Evolutionary conservation across 345 rosid genomes (phyloP).

Genomic region (Gossypium rotundifolium): DNA sequence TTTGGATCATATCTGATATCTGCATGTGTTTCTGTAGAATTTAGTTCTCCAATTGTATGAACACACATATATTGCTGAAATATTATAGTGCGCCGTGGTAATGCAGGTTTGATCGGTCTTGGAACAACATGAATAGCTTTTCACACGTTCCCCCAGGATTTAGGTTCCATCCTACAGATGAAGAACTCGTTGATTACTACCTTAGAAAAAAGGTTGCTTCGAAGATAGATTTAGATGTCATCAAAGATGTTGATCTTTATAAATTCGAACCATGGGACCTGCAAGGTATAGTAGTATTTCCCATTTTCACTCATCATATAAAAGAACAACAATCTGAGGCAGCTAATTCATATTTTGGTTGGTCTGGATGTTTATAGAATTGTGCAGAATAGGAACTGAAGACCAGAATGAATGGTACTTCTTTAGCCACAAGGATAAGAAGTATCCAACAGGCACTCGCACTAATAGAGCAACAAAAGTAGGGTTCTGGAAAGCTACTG

Average conservation of each 20-base stretch:
- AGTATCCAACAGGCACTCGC: constrained; percentile 97
- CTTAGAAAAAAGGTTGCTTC: constrained; percentile 60
- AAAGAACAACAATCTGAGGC: neutral
- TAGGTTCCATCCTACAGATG: constrained; percentile 76
- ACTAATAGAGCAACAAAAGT: constrained; percentile 95
- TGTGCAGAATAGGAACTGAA: constrained; percentile 84
- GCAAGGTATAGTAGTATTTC: constrained; percentile 35
- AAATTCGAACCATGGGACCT: constrained; percentile 85
- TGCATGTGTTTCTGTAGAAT: no score
- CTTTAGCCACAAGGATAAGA: constrained; percentile 98
- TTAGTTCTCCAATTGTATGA: no score
- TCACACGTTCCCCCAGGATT: constrained; percentile 74
- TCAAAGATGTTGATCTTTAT: constrained; percentile 72
- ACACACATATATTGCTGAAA: neutral
- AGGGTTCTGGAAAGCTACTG: constrained; percentile 99
- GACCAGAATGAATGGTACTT: constrained; percentile 98
- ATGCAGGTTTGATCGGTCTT: constrained; percentile 26
- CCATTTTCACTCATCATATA: neutral
- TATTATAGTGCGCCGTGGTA: neutral
- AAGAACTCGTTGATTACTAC: constrained; percentile 77
- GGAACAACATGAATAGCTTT: constrained; percentile 42
- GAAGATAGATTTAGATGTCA: constrained; percentile 63
- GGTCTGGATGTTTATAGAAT: constrained; percentile 28
- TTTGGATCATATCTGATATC: no score
- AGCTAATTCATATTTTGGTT: neutral